phyloP scores from a whole-genome alignment of 306 rosid species.

The Castanea crenata region DNA sequence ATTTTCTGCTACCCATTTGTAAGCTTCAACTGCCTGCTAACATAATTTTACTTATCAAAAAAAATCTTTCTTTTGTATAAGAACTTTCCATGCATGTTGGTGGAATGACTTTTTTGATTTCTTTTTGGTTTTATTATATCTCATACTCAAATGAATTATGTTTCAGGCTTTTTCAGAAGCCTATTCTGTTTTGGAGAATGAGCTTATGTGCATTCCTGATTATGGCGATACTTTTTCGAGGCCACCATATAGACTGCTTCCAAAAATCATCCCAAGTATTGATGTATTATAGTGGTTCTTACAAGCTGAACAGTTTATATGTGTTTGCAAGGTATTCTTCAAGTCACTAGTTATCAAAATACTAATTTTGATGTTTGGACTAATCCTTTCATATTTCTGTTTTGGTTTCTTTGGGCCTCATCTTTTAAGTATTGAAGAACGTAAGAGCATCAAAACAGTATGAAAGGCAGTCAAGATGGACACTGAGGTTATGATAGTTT shows the following conservation, averaged over 20 bases:
- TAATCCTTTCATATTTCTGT: neutral
- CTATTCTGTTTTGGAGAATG: constrained; percentile 68
- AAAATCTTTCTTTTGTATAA: no score
- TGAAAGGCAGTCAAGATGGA: neutral
- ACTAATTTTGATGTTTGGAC: neutral
- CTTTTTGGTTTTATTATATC: constrained; percentile 8
- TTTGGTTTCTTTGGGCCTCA: neutral
- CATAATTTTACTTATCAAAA: neutral
- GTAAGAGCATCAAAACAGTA: neutral
- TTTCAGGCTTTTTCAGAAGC: constrained; percentile 91
- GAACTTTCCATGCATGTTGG: neutral
- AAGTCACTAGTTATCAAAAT: constrained; percentile 14
- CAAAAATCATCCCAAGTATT: constrained; percentile 74
- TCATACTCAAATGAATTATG: constrained; percentile 24
- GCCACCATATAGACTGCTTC: constrained; percentile 52
- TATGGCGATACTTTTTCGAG: constrained; percentile 50
- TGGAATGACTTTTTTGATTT: constrained; percentile 5
- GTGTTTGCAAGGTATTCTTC: constrained; percentile 42
- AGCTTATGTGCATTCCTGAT: constrained; percentile 44
- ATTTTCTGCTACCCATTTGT: neutral
- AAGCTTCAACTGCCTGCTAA: neutral
- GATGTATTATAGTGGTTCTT: constrained; percentile 46
- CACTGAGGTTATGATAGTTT: neutral
- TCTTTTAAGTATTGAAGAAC: neutral
- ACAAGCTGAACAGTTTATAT: constrained; percentile 17